Base-by-base conservation (phyloP, 805 yeast genomes). In the Tetrapisispora namnaoensis region DNA sequence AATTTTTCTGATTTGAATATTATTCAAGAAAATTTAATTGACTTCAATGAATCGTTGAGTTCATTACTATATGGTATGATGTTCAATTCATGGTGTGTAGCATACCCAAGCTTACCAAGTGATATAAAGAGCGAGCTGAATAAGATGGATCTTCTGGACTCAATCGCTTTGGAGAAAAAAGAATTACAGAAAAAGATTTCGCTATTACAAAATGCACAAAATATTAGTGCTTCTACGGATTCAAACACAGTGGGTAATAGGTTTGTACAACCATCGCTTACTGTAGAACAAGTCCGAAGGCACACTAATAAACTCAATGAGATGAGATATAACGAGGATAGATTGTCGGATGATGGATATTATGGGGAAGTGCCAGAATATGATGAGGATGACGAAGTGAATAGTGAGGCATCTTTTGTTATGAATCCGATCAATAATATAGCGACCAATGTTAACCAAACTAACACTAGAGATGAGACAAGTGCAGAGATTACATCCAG, bases 31-130 rank as follows among this genome's bases (percentile, higher is more conserved):
- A 77, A 78, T 6, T 65, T 89, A 20, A 72, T 74, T 2, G 69
- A 72, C 28, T 82, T 89, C 64, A 87, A 87, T 60, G 96, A 88
- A 64, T 77, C 87, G 2, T 78, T 89, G 56, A 80, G 86, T 1
- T 72, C 90, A 37, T 80, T 88, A 48, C 61, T 88, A 46, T 86
- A 85, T 58, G 95, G 96, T 1, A 66, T 88, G 45, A 79, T 83
- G 60, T 80, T 87, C 65, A 87, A 89, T 58, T 90, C 95, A 52
- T 88, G 93, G 83, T 86, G 95, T 66, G 84, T 84, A 27, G 89
- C 85, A 58, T 86, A 86, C 56, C 67, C 70, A 20, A 56, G 57
- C 28, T 51, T 61, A 22, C 59, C 67, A 13, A 56, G 51, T 37
- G 60, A 62, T 48, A 52, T 60, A 1, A 55, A 53, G n/a, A 56